phyloP scores from a whole-genome alignment of 805 yeast genomes.

The Saccharomycopsis sp. region DNA sequence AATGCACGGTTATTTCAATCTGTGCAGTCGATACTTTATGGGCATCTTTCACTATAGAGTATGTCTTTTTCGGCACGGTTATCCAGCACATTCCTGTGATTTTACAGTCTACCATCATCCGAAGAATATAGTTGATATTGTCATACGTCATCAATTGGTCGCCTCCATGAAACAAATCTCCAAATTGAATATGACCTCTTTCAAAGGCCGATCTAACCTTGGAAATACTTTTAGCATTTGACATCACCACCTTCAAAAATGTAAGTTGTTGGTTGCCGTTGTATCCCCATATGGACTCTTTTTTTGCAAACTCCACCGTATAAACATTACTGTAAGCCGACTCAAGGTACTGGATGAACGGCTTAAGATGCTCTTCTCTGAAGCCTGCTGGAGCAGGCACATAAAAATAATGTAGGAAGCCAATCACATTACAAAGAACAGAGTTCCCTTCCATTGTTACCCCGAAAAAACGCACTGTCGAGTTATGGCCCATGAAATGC shows the following conservation, averaged over 20 bases:
- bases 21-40: conserved; percentile 69
- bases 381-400: conserved; percentile 87
- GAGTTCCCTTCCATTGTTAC: conserved; percentile 85
- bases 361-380: conserved; percentile 43
- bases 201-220: conserved; percentile 77
- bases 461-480: conserved; percentile 82
- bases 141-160: conserved; percentile 65
- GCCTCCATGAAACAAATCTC: conserved; percentile 56
- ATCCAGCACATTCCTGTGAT: conserved; percentile 98
- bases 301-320: conserved; percentile 55
- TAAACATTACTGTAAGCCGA: conserved; percentile 51
- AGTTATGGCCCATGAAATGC: conserved; percentile 47
- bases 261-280: conserved; percentile 72
- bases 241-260: conserved; percentile 66
- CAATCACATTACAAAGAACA: conserved; percentile 81
- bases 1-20: conserved; percentile 69
- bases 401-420: conserved; percentile 84
- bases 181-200: conserved; percentile 64
- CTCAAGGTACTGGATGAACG: conserved; percentile 41
- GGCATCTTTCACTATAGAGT: conserved; percentile 36
- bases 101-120: conserved; percentile 88
- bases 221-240: conserved; percentile 59
- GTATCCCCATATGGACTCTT: conserved; percentile 93
- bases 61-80: conserved; percentile 73
- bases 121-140: conserved; percentile 75